Evolutionary conservation across 2,329 filamentous ascomycete species (phyloP).

Genomic region (Botrytis byssoidea): DNA sequence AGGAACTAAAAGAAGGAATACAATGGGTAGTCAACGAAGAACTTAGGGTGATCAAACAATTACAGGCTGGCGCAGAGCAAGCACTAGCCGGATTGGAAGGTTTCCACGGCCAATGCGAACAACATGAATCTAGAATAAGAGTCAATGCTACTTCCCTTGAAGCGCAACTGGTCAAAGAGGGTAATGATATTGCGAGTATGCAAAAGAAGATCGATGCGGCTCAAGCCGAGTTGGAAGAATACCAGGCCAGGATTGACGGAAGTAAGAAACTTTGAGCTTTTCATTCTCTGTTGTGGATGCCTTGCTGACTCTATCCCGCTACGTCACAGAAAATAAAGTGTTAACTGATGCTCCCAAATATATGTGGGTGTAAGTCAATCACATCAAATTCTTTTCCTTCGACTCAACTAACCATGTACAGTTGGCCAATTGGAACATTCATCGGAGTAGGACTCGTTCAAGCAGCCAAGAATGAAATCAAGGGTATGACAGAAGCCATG

Average conservation of each 20-base stretch:
- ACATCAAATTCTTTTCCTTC: no score
- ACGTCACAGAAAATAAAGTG: background rate
- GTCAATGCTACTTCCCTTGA: background rate
- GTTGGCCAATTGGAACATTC: background rate
- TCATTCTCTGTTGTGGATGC: background rate
- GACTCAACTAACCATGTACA: background rate
- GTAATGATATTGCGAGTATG: conserved; percentile 3
- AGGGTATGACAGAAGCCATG: background rate
- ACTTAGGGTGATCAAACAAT: conserved; percentile 1
- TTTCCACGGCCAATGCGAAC: background rate
- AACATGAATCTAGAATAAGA: background rate
- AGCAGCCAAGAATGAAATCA: background rate
- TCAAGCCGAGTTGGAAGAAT: background rate
- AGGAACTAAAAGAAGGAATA: background rate
- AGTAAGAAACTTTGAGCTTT: background rate
- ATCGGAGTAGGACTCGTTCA: background rate
- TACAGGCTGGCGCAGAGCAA: background rate
- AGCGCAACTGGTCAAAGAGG: background rate
- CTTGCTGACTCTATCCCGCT: background rate
- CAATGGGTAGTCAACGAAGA: background rate
- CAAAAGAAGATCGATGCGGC: background rate
- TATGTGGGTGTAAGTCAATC: conserved; percentile 1
- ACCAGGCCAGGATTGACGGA: background rate
- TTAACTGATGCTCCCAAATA: background rate
- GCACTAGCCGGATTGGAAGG: background rate